Conservation (phyloP, 208 protist species). For the Trypanosoma platydactyli region DNA sequence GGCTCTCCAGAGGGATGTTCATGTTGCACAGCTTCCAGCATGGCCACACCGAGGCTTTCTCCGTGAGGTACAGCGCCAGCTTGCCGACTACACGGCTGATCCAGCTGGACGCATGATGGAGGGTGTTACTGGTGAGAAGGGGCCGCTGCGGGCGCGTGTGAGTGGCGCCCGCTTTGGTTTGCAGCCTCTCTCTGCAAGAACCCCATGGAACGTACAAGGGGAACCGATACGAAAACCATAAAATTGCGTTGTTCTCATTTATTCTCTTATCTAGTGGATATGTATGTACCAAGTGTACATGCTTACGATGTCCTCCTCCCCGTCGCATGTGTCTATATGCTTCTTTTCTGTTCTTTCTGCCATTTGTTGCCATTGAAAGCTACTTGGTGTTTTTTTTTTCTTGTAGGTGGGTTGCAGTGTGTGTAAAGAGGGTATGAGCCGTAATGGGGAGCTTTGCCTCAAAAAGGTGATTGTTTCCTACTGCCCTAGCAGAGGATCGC, state of each 20-base stretch:
- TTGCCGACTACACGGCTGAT: constrained; percentile 45
- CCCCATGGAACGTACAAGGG: constrained; percentile 65
- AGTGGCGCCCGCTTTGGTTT: constrained; percentile 58
- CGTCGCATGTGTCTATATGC: neutral
- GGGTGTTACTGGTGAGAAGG: constrained; percentile 42
- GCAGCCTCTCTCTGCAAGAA: constrained; percentile 54
- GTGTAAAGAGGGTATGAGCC: constrained; percentile 55
- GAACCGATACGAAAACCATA: constrained; percentile 1
- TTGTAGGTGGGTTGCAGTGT: neutral
- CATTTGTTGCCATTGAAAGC: neutral
- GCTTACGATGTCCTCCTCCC: neutral
- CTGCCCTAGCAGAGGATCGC: constrained; percentile 58
- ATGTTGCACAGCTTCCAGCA: neutral
- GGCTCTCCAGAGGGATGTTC: neutral
- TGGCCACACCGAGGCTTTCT: constrained; percentile 53
- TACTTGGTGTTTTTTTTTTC: constrained; percentile 8
- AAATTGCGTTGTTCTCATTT: neutral
- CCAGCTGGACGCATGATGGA: constrained; percentile 34
- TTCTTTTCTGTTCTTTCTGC: neutral
- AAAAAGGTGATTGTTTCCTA: constrained; percentile 86
- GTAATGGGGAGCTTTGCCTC: constrained; percentile 77
- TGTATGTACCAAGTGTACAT: neutral
- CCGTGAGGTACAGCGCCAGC: constrained; percentile 47
- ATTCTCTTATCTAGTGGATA: neutral
- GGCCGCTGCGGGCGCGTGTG: constrained; percentile 39